Evolutionary conservation across 2,329 filamentous ascomycete species (phyloP), one percentile per base, ranked within the genome.

Genomic region (Cadophora sp.): DNA sequence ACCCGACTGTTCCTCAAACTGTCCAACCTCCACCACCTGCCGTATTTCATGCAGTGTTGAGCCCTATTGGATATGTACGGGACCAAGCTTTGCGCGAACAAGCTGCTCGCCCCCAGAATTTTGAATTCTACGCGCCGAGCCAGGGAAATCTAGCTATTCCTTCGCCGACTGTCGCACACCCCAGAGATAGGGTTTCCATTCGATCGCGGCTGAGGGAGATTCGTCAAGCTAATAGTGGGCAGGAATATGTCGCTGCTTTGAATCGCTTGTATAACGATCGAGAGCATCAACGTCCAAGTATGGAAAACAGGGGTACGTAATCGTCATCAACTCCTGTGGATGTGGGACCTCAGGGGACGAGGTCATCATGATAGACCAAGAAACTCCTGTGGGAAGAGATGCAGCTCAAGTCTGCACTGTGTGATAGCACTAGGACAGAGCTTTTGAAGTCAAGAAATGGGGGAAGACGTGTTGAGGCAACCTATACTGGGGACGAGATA

Each of bases 171-270:
- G 9, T 18, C 5, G 6, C 18, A 11, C 41, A 9, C 20, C 33
- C 55, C 4, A 47, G 58, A 48, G 45, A 36, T 22, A 60, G 22
- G 39, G 24, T 13, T 22, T 60, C 58, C 8, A 20, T n/a, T 60
- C 41, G 36, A 43, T 33, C 58, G 16, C 41, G 58, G 4, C 43
- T 60, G 41, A 60, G 41, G 20, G 58, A 60, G 41, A 47, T 48
- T 7, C 41, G 41, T 33, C 41, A 48, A 33, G 41, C 24, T 6
- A 9, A 33, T 47, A 36, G 20, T 9, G 41, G 58, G 11, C 41
- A 41, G 30, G 58, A 60, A n/a, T 60, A 60, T 33, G n/a, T 60
- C 11, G 18, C 58, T 20, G 58, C 58, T 11, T 24, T 47, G 24
- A 20, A 41, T 6, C 24, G 9, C 3, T 48, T 48, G 8, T 39